Evolutionary conservation across 306 rosid genomes (phyloP), one percentile per base, ranked within the genome.

Genomic region (Prunus dulcis): DNA sequence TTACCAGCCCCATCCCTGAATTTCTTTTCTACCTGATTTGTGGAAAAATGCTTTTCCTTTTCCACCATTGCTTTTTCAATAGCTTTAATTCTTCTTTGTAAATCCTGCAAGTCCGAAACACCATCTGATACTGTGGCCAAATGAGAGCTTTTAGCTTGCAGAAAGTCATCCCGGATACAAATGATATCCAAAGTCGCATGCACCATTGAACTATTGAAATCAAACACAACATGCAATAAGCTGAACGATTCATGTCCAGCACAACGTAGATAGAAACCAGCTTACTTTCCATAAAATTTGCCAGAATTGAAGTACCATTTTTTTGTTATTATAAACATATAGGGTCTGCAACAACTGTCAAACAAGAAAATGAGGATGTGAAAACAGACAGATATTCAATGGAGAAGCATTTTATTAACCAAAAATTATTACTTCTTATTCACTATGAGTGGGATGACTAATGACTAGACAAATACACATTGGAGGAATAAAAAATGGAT

Each of bases 1-100:
- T 73, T 60, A 71, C 60, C 34, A 76, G 70, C 51, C 41, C 80
- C 79, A 57, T 64, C 74, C 46, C 47, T 84, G 46, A 51, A 69
- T 79, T 82, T 83, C 78, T 71, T 85, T 72, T 83, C 84, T 67
- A 80, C 86, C 74, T 78, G 63, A 76, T 71, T 72, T 50, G 71
- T 76, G 62, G 82, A 66, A 78, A 81, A 38, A 72, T 69, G 84
- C 86, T 38, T 83, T 61, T 80, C 82, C 62, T 58, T 80, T 58
- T 87, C 89, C 23, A 70, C 58, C 63, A 89, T 72, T 11, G 88
- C 85, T 72, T 72, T 47, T 82, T 90, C 93, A 77, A 96, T 89
- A 69, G 89, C 92, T 73, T 64, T 71, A 67, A 96, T 84, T 86
- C 99, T 89, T 78, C 87, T 82, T 79, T 86, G 90, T 79, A 96